Base-by-base conservation (phyloP, 805 yeast genomes). In the Kockiozyma suomiensis region DNA sequence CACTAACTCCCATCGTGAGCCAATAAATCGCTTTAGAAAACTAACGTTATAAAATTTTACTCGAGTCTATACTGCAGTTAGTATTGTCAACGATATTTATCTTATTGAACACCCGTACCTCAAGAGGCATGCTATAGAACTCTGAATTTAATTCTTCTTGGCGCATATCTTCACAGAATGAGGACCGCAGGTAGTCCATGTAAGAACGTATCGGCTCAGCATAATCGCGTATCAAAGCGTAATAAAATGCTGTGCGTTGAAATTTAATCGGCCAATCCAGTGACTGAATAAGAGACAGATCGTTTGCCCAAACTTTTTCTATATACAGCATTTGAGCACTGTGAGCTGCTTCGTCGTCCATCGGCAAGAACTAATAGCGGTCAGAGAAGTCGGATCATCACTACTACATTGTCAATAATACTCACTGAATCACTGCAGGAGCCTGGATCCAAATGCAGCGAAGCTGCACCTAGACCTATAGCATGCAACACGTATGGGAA, bases 121-220 rank as follows among this genome's bases (percentile, higher is more conserved):
- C 53, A 10, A 49, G 26, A 10, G 53, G 53, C 19, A 49, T 35
- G 35, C 43, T 49, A 35, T 49, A 37, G 26, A 49, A 49, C 2
- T 38, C 30, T 7, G 38, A 5, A 25, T 37, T 19, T 7, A 28
- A 23, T 7, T 37, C 43, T 41, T 37, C 28, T 4, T n/a, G 21
- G 21, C n/a, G 10, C 43, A 49, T 8, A 23, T 49, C 53, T 17
- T 26, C 30, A 17, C 43, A 49, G 21, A 49, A 49, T 19, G 19
- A 17, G 3, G 25, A 17, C 37, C 53, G 23, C 43, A 49, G n/a
- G 21, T 37, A 49, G 26, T 49, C 43, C 12, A 49, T 23, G 23
- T 49, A 49, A 15, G 53, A 25, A 13, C 43, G 30, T 19, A 49
- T 4, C 17, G 41, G 43, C 33, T 35, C 33, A 1, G 53, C 43